Evolutionary conservation across 352 stramenopile species (phyloP).

Genomic region (Phytophthora rubi): DNA sequence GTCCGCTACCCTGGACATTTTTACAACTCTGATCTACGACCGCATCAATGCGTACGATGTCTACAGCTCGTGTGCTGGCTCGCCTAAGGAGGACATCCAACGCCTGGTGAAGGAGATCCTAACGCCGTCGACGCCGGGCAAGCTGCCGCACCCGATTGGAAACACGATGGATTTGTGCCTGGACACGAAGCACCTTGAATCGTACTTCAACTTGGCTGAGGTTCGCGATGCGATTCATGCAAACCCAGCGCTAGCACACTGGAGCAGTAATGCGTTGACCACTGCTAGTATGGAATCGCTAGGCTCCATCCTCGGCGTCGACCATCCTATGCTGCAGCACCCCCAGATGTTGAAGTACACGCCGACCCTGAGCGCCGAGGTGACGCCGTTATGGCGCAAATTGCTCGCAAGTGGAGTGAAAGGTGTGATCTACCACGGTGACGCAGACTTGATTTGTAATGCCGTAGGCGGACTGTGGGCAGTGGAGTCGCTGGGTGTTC

Average conservation of each 20-base stretch:
- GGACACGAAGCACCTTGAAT: slow-evolving; percentile 54
- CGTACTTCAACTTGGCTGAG: slow-evolving; percentile 73
- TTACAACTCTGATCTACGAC: slow-evolving; percentile 44
- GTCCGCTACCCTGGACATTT: slow-evolving; percentile 33
- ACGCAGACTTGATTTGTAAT: slow-evolving; percentile 74
- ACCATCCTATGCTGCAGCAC: slow-evolving; percentile 37
- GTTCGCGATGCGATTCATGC: slow-evolving; percentile 87
- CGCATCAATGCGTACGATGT: slow-evolving; percentile 78
- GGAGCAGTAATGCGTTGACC: slow-evolving; percentile 55
- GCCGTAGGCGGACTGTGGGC: slow-evolving; percentile 73
- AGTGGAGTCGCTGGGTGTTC: slow-evolving; percentile 67
- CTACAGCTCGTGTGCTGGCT: slow-evolving; percentile 60
- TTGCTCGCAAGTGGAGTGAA: slow-evolving; percentile 51
- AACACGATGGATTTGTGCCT: slow-evolving; percentile 79
- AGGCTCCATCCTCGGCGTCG: slow-evolving; percentile 43
- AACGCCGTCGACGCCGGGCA: slow-evolving; percentile 38
- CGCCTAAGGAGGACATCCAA: slow-evolving; percentile 52
- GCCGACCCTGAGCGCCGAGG: slow-evolving; percentile 44
- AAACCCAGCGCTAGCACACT: slow-evolving; percentile 46
- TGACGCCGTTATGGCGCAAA: slow-evolving; percentile 67
- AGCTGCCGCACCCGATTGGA: slow-evolving; percentile 65
- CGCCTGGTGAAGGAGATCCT: slow-evolving; percentile 53
- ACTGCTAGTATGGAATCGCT: slow-evolving; percentile 46
- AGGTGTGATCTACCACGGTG: slow-evolving; percentile 80
- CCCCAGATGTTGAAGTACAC: slow-evolving; percentile 61